Evolutionary conservation across 2,329 filamentous ascomycete species (phyloP).

Genomic region (Rhinocladiella similis): DNA sequence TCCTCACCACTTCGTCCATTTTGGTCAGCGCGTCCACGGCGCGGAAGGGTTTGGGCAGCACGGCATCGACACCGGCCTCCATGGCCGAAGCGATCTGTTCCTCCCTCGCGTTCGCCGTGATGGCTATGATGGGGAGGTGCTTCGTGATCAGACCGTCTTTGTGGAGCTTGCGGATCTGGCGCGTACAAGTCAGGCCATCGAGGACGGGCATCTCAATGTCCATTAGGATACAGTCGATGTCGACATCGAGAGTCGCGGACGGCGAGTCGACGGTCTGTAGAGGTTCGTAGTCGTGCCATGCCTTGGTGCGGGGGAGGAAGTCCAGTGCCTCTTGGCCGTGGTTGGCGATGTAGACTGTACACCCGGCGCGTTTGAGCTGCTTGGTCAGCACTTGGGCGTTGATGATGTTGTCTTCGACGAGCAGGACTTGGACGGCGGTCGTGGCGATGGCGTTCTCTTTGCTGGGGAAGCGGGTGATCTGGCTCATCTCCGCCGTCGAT

Average conservation of each 20-base stretch:
- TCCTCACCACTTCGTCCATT: constrained; percentile 52
- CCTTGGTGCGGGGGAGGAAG: constrained; percentile 32
- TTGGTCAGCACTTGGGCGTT: constrained; percentile 40
- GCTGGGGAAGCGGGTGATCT: neutral
- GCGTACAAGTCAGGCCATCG: constrained; percentile 73
- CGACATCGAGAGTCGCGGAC: constrained; percentile 4
- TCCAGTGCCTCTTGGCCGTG: constrained; percentile 45
- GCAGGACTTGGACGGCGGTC: constrained; percentile 30
- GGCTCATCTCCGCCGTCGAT: neutral
- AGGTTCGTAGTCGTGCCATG: constrained; percentile 12
- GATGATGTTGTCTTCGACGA: constrained; percentile 47
- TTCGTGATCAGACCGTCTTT: constrained; percentile 41
- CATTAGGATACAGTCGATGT: constrained; percentile 69
- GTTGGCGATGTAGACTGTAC: constrained; percentile 35
- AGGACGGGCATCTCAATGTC: constrained; percentile 81
- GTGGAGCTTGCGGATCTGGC: constrained; percentile 68
- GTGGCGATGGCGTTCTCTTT: neutral
- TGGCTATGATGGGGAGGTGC: constrained; percentile 21
- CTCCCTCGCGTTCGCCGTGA: constrained; percentile 35
- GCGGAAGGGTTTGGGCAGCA: constrained; percentile 76
- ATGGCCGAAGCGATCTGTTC: constrained; percentile 72
- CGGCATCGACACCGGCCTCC: constrained; percentile 71
- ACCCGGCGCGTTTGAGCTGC: constrained; percentile 38
- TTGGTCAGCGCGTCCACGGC: constrained; percentile 67
- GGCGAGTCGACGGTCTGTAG: neutral